Conservation (phyloP, 306 rosid genomes). For the Fagus sylvatica region DNA sequence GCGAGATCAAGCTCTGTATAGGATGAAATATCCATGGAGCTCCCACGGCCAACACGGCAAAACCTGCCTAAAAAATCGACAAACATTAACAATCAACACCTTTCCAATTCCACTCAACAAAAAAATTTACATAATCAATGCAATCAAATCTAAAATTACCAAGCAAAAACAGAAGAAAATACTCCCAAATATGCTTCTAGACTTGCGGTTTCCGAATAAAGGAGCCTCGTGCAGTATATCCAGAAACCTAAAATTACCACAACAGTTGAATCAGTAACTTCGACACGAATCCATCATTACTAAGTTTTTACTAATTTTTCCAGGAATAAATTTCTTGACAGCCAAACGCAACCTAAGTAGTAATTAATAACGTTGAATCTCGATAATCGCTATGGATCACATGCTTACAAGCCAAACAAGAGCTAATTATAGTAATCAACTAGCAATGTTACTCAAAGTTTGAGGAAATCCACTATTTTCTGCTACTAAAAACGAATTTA, state of each 20-base stretch:
- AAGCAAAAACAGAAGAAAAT: constrained; percentile 69
- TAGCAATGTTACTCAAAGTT: not conserved
- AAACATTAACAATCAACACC: constrained; percentile 13
- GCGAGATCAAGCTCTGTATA: constrained; percentile 42
- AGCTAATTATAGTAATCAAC: not conserved
- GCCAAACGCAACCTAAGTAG: not conserved
- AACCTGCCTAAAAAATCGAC: constrained; percentile 65
- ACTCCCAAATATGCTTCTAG: constrained; percentile 79
- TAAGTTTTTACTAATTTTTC: no score
- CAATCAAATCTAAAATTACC: constrained; percentile 25
- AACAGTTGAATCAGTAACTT: not conserved
- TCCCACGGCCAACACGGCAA: constrained; percentile 66
- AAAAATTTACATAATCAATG: not conserved
- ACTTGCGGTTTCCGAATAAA: constrained; percentile 80
- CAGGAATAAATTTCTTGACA: not conserved
- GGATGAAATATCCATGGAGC: constrained; percentile 76
- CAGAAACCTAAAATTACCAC: constrained; percentile 53
- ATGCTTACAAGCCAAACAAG: not conserved
- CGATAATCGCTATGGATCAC: no score
- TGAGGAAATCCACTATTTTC: not conserved
- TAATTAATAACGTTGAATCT: not conserved
- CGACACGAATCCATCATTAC: not conserved
- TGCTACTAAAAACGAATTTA: no score
- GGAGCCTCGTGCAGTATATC: constrained; percentile 98
- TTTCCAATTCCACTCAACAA: not conserved